A percentile compares a stretch with the other conserved stretches of the same genome.
These are phyloP conservation scores for Podaxis rugospora DNA, from an alignment of 768 basidiomycete species.

Conservation along the genomic window DNA sequence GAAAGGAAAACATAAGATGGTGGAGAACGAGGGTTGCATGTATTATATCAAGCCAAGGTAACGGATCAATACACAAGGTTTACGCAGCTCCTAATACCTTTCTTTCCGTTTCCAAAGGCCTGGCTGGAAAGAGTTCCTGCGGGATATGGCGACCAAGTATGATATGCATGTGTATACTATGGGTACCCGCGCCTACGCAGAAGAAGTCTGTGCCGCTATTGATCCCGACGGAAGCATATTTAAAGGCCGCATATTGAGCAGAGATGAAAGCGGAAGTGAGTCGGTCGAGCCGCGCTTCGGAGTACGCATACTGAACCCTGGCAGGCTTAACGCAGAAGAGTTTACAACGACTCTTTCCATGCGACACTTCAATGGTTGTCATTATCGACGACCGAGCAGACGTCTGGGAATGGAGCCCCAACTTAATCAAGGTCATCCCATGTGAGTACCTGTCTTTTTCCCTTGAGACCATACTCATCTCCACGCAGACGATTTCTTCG, in stretches of 20 bases:
- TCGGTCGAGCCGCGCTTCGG: constrained; percentile 13
- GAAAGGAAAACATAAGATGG: constrained; percentile 58
- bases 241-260: constrained; percentile 80
- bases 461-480: constrained; percentile 14
- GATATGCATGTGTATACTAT: constrained; percentile 99
- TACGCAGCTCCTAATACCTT: constrained; percentile 9
- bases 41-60: constrained; percentile 98
- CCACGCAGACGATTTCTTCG: constrained; percentile 87
- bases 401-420: constrained; percentile 98
- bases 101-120: constrained; percentile 42
- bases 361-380: constrained; percentile 98
- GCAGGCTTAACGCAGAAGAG: constrained; percentile 89
- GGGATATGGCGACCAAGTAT: constrained; percentile 68
- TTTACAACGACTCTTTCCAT: constrained; percentile 88
- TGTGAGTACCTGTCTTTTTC: constrained; percentile 46
- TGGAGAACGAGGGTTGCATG: constrained; percentile 81
- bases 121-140: constrained; percentile 78
- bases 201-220: constrained; percentile 90
- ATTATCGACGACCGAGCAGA: constrained; percentile 98
- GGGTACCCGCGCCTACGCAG: constrained; percentile 97
- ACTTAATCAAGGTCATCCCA: constrained; percentile 94
- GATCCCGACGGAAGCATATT: constrained; percentile 87
- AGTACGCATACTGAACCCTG: constrained; percentile 15
- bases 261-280: constrained; percentile 97
- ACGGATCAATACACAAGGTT: constrained; percentile 22